Evolutionary conservation across 1,284 basidiomycete species (phyloP), one percentile per base, ranked within the genome.

Genomic region (Sutorius eximius): DNA sequence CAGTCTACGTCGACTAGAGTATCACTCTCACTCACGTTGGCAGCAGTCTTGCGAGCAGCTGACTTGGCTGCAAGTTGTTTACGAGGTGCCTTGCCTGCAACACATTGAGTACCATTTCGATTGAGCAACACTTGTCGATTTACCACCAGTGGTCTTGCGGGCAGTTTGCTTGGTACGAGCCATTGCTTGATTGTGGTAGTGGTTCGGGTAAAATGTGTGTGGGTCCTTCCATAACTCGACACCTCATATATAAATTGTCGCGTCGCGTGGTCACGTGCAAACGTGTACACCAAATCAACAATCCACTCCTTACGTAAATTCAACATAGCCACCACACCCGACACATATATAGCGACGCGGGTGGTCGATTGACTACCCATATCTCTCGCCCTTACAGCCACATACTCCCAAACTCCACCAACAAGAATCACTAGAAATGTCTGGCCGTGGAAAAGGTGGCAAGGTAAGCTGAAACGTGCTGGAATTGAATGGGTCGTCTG

Each of bases 51-150:
- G 48, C 83, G 81, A 6, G 82, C 61, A 46, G 87, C 83, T 27
- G 87, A 89, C 77, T 93, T 94, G 69, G 91, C 88, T 70, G 91
- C 91, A 60, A 94, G 84, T 75, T 93, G 91, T 77, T 94, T 94
- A 76, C 91, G 89, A 53, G 92, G 92, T 2, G 90, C 91, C 77
- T 91, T 90, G 73, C 85, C 84, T 75, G 54, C 8, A 30, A 10
- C 8, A 32, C 12, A 2, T 29, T 53, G 44, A 60, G 20, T 36
- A 27, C 36, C 52, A 41, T 36, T 0, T 36, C 20, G 5, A 32
- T 38, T 0, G n/a, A 55, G 5, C 3, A 2, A 15, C 1, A 24
- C 24, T 20, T 1, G 18, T 11, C 0, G 11, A 67, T 75, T 63
- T 65, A 77, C 82, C 90, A 82, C 89, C 88, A 62, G 92, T 93